A percentile compares a stretch with the other conserved stretches of the same genome.
Evolutionary conservation across 345 rosid genomes (phyloP).

Genomic region (Heritiera fomes): DNA sequence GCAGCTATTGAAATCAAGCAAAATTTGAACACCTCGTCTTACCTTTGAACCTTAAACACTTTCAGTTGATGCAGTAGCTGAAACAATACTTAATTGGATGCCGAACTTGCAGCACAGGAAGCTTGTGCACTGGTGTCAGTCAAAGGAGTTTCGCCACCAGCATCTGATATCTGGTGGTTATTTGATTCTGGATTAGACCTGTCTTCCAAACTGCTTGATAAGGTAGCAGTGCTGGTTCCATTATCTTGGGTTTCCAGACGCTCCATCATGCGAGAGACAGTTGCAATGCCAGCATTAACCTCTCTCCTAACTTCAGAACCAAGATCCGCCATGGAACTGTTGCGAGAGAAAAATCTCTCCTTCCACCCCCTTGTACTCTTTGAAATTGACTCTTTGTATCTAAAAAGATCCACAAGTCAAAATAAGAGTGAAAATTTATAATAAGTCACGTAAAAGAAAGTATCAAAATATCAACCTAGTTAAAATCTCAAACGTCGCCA

Average conservation of each 20-base stretch:
- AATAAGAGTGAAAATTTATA: not conserved
- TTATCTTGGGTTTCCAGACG: conserved; percentile 62
- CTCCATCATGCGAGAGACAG: conserved; percentile 87
- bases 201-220: conserved; percentile 44
- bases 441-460: not conserved
- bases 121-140: conserved; percentile 39
- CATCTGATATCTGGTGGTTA: conserved; percentile 36
- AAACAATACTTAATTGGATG: conserved; percentile 40
- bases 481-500: not conserved
- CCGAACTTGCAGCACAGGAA: conserved; percentile 53
- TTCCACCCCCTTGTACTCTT: conserved; percentile 95
- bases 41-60: conserved; percentile 28
- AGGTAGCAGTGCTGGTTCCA: conserved; percentile 41
- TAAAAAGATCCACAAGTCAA: conserved; percentile 23
- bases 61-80: conserved; percentile 22
- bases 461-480: not conserved
- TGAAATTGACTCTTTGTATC: conserved; percentile 93
- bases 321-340: conserved; percentile 59
- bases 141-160: conserved; percentile 33
- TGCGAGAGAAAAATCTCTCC: conserved; percentile 86
- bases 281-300: conserved; percentile 82
- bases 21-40: not conserved
- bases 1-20: not conserved
- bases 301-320: conserved; percentile 88
- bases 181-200: conserved; percentile 39